Conservation (phyloP, 179 eudicot genomes). For the Beta lomatogona region DNA sequence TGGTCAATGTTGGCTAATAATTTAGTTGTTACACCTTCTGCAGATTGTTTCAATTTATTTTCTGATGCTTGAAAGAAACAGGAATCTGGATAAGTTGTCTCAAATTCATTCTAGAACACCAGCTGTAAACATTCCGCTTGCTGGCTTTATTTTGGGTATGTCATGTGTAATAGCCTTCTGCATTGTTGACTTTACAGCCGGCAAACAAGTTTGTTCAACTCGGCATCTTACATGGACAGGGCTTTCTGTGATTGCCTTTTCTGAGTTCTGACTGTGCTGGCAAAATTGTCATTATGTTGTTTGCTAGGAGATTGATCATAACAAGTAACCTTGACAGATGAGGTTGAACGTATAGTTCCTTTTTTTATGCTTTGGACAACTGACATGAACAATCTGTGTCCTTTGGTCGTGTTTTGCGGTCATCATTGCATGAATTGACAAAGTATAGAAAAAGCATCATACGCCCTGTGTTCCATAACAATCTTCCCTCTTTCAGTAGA, state of each 20-base stretch:
- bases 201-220: background rate
- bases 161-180: background rate
- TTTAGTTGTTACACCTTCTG: slow-evolving; percentile 12
- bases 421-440: background rate
- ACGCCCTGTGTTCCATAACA: too few species aligned
- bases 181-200: background rate
- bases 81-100: slow-evolving; percentile 31
- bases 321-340: background rate
- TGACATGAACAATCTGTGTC: background rate
- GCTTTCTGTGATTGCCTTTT: slow-evolving; percentile 6
- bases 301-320: background rate
- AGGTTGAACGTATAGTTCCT: background rate
- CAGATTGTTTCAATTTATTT: slow-evolving; percentile 76
- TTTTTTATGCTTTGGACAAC: background rate
- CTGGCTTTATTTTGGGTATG: slow-evolving; percentile 85
- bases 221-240: background rate
- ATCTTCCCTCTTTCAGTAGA: too few species aligned
- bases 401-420: background rate
- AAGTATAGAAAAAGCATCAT: too few species aligned
- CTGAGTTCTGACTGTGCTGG: background rate
- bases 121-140: slow-evolving; percentile 57
- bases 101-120: slow-evolving; percentile 30
- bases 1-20: background rate
- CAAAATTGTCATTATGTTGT: background rate
- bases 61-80: slow-evolving; percentile 55